Evolutionary conservation across 805 yeast genomes (phyloP).

Genomic region (Kuraishia molischiana): DNA sequence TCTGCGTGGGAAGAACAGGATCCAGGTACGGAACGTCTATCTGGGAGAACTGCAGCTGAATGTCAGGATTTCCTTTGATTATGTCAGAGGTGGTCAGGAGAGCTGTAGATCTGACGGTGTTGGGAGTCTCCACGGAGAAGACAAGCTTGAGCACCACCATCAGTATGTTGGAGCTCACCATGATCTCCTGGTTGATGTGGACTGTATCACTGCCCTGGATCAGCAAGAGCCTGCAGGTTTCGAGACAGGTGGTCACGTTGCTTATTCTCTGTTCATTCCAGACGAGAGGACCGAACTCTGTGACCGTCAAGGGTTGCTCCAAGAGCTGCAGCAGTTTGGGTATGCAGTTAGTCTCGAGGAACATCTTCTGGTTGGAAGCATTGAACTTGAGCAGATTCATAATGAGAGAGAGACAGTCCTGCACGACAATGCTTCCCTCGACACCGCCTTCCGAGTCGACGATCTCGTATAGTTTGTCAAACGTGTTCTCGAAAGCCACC

Average conservation of each 20-base stretch:
- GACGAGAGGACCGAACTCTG: conserved; percentile 31
- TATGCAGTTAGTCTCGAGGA: conserved; percentile 76
- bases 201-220: conserved; percentile 64
- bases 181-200: conserved; percentile 44
- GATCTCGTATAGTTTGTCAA: conserved; percentile 72
- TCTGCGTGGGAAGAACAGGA: conserved; percentile 31
- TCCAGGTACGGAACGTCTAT: conserved; percentile 92
- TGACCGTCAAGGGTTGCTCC: conserved; percentile 45
- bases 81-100: conserved; percentile 71
- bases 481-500: conserved; percentile 90
- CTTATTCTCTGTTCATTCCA: conserved; percentile 74
- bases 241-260: conserved; percentile 59
- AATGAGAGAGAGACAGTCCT: conserved; percentile 75
- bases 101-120: conserved; percentile 56
- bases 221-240: conserved; percentile 65
- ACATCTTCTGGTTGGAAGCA: conserved; percentile 81
- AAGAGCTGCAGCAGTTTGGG: conserved; percentile 55
- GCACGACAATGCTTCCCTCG: conserved; percentile 82
- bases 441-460: conserved; percentile 84
- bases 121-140: conserved; percentile 57
- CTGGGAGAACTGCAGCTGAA: conserved; percentile 64
- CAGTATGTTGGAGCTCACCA: conserved; percentile 54
- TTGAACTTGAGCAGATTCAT: conserved; percentile 70
- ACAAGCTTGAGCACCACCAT: conserved; percentile 59
- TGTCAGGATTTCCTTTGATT: conserved; percentile 51